Evolutionary conservation across 768 basidiomycete genomes (phyloP).

Genomic region (Amanita rubescens): DNA sequence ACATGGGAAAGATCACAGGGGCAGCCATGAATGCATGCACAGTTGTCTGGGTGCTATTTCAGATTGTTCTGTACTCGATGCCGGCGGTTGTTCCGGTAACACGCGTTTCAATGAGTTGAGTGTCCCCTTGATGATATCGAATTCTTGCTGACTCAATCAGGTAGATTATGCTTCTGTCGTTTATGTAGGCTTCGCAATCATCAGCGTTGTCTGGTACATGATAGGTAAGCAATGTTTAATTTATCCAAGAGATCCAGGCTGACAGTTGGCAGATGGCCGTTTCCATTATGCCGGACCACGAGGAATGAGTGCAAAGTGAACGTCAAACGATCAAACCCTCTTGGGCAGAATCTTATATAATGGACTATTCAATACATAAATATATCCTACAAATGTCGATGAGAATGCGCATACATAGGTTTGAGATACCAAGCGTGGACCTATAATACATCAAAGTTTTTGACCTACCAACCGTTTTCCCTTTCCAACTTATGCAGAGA

Average conservation of each 20-base stretch:
- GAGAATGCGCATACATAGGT: background rate
- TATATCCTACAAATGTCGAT: background rate
- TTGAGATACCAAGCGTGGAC: no score
- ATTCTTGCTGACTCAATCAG: background rate
- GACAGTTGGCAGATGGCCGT: slow-evolving; percentile 30
- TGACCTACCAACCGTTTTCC: background rate
- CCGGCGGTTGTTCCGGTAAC: slow-evolving; percentile 54
- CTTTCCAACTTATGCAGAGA: slow-evolving; percentile 41
- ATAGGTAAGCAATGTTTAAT: slow-evolving; percentile 34
- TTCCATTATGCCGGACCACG: slow-evolving; percentile 35
- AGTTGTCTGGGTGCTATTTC: slow-evolving; percentile 52
- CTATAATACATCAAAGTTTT: background rate
- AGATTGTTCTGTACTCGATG: slow-evolving; percentile 64
- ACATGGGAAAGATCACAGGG: slow-evolving; percentile 36
- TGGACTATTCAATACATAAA: background rate
- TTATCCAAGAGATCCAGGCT: background rate
- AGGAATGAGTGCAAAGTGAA: slow-evolving; percentile 1
- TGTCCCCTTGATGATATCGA: slow-evolving; percentile 7
- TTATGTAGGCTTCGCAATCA: slow-evolving; percentile 51
- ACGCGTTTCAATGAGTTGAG: slow-evolving; percentile 35
- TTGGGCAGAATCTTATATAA: background rate
- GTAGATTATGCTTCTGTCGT: slow-evolving; percentile 63
- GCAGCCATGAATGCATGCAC: slow-evolving; percentile 40
- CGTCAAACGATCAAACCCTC: background rate
- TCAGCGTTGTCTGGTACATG: slow-evolving; percentile 56